Percentiles rank a stretch among this genome's conserved stretches.
Conservation (phyloP, 352 stramenopile species). For the Globisporangium cystogenes region DNA sequence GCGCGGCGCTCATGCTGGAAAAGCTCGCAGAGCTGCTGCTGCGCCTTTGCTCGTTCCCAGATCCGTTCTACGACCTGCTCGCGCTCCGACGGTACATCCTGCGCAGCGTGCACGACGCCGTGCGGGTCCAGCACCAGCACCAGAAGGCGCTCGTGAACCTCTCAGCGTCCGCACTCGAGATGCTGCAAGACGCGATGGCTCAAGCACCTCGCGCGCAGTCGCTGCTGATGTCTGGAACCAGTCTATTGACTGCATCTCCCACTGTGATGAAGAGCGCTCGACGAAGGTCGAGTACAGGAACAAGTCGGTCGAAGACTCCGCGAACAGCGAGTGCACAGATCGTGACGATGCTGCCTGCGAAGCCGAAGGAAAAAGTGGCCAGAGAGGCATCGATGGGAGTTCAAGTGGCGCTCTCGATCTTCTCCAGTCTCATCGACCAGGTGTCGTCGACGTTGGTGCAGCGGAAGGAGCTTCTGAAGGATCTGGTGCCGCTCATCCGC, state of each 20-base stretch:
- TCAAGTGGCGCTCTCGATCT: conserved; percentile 30
- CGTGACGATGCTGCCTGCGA: not conserved
- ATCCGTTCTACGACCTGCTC: conserved; percentile 55
- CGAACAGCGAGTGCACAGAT: not conserved
- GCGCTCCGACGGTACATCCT: conserved; percentile 50
- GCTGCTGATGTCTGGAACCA: not conserved
- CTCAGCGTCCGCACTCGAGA: conserved; percentile 4
- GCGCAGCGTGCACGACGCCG: conserved; percentile 46
- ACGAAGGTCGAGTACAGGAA: not conserved
- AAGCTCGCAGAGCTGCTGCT: conserved; percentile 44
- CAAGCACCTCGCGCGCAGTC: not conserved
- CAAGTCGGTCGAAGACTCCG: not conserved
- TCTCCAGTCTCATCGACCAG: conserved; percentile 25
- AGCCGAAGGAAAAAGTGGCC: conserved; percentile 22
- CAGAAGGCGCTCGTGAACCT: conserved; percentile 14
- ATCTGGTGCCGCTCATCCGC: conserved; percentile 36
- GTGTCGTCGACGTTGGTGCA: conserved; percentile 13
- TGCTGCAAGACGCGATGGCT: conserved; percentile 1
- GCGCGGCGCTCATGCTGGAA: conserved; percentile 34
- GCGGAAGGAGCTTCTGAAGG: conserved; percentile 35
- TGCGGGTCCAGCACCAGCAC: conserved; percentile 41
- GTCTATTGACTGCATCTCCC: too few species aligned
- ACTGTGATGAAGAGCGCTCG: not conserved
- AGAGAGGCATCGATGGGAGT: conserved; percentile 40
- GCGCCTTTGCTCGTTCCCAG: conserved; percentile 30